These are phyloP conservation scores for Talaromyces adpressus DNA, from an alignment of 495 filamentous ascomycete genomes.

Conservation along the genomic window DNA sequence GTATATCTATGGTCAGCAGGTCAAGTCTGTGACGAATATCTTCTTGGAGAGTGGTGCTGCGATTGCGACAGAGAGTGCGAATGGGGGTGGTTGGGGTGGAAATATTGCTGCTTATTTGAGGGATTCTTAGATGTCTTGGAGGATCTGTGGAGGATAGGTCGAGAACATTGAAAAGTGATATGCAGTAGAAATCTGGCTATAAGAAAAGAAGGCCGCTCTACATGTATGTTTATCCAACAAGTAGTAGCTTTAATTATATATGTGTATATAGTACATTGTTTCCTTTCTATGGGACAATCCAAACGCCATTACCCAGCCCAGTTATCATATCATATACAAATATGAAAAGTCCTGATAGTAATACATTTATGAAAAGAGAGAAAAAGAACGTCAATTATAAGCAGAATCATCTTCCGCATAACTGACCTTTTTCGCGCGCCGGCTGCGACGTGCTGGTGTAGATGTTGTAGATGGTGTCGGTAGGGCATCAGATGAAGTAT, in stretches of 20 bases:
- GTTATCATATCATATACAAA: neutral
- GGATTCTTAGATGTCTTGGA: slow-evolving; percentile 12
- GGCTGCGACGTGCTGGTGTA: slow-evolving; percentile 21
- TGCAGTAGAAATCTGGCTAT: no score
- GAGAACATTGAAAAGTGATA: no score
- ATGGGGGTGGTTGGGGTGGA: slow-evolving; percentile 52
- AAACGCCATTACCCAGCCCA: neutral
- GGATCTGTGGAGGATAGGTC: no score
- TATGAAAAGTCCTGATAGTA: neutral
- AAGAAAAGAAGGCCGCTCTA: no score
- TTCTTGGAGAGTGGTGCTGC: slow-evolving; percentile 22
- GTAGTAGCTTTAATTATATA: neutral
- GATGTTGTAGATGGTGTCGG: neutral
- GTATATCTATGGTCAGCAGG: slow-evolving; percentile 37
- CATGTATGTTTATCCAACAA: no score
- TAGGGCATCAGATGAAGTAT: slow-evolving; percentile 9
- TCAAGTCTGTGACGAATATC: slow-evolving; percentile 36
- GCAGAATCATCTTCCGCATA: slow-evolving; percentile 36
- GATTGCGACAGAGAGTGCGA: slow-evolving; percentile 31
- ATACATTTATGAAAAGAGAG: neutral
- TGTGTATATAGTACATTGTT: neutral
- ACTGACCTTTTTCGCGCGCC: slow-evolving; percentile 35
- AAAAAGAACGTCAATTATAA: neutral
- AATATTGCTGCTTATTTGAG: slow-evolving; percentile 40
- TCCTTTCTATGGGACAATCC: neutral